A percentile compares a stretch with the other conserved stretches of the same genome.
phyloP scores from a whole-genome alignment of 2,329 filamentous ascomycete species.

The Apiospora malaysiana region DNA sequence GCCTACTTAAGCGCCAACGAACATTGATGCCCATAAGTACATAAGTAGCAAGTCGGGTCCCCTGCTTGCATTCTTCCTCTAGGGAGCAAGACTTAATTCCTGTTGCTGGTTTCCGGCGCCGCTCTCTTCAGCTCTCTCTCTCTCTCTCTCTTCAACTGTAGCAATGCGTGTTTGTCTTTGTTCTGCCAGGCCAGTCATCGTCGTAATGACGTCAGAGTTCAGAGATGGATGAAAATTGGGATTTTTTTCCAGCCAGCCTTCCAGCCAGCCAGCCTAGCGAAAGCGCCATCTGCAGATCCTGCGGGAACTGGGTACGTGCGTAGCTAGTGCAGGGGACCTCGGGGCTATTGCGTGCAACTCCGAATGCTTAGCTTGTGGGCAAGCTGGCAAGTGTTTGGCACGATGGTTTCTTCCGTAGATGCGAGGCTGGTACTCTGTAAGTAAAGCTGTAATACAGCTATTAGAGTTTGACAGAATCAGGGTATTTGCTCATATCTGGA shows the following conservation, averaged over 20 bases:
- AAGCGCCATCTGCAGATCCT: slow-evolving; percentile 14
- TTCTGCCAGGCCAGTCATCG: background rate
- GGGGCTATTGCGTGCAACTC: slow-evolving; percentile 11
- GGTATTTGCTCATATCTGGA: background rate
- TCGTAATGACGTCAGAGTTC: background rate
- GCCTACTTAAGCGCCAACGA: background rate
- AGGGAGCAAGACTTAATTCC: background rate
- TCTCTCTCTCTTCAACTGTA: too few species aligned
- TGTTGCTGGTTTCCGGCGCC: background rate
- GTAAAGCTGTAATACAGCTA: too few species aligned
- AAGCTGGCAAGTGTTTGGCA: background rate
- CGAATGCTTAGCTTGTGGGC: slow-evolving; percentile 1
- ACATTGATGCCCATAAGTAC: too few species aligned
- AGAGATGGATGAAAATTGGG: background rate
- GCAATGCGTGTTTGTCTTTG: background rate
- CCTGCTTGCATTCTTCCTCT: too few species aligned
- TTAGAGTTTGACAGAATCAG: background rate
- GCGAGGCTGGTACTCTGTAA: background rate
- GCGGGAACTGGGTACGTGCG: background rate
- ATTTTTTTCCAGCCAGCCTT: background rate
- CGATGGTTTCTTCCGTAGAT: background rate
- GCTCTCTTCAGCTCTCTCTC: too few species aligned
- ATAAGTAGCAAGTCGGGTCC: too few species aligned
- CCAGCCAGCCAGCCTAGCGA: background rate
- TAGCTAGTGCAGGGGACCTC: slow-evolving; percentile 1